Evolutionary conservation across 208 protist genomes (phyloP), one percentile per base, ranked within the genome.

Genomic region (Porcisia hertigi): DNA sequence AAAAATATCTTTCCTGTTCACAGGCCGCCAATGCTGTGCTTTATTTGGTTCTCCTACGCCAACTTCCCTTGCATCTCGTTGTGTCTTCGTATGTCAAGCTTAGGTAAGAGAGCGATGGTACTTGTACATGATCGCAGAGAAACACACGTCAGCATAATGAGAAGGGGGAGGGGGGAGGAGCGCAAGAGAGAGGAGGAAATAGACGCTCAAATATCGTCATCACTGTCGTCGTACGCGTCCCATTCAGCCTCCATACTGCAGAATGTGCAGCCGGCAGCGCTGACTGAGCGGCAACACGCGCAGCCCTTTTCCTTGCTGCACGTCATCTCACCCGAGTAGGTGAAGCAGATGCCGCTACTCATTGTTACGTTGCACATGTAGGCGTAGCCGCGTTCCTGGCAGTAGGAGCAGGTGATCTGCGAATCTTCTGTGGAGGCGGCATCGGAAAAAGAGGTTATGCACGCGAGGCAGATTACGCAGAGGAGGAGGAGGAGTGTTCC

Each of bases 301-400:
- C 83, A 87, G 1, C 80, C 80, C 36, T 73, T 79, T 20, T 64
- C 60, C 1, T 53, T 20, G n/a, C 76, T 43, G 62, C 80, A 86
- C 9, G 23, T 18, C 34, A 79, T 69, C 18, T 85, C 80, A 20
- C 76, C 75, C 25, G 72, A 76, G 58, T 83, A 62, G 2, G 45
- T 53, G 25, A 79, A 77, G 65, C 80, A 85, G 25, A 74, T 72
- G 70, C 73, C 54, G 62, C 84, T 81, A 0, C 25, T 71, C 49
- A 90, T 71, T 36, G 75, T 80, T 0, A 66, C 76, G 18, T 75
- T 43, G 65, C 88, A 92, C 14, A 89, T 20, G 66, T 92, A 92
- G 1, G 80, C 76, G 57, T 85, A 88, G n/a, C 88, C 88, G 34
- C 71, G 83, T 36, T 62, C 25, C 9, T 65, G 57, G 70, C 88